phyloP scores from a whole-genome alignment of 495 filamentous ascomycete species.

The Hypomontagnella submonticulosa region DNA sequence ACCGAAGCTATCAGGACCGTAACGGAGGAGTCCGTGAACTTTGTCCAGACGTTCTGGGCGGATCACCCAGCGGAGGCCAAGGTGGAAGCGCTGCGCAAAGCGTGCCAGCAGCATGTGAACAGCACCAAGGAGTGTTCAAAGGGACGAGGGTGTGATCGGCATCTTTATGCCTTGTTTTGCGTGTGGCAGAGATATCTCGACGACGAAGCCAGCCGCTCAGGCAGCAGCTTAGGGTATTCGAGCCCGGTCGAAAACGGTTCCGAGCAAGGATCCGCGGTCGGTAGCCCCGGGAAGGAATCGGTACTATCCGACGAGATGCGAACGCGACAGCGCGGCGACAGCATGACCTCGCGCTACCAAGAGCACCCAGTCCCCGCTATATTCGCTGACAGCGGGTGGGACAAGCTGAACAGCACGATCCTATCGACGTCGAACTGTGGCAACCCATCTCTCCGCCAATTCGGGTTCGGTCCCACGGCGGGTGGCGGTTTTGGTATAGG shows the following conservation, averaged over 20 bases:
- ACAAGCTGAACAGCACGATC: constrained; percentile 93
- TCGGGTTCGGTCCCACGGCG: constrained; percentile 94
- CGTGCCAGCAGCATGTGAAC: constrained; percentile 81
- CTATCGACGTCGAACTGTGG: constrained; percentile 98
- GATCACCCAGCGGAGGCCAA: constrained; percentile 85
- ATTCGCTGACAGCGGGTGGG: constrained; percentile 92
- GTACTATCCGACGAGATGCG: constrained; percentile 50
- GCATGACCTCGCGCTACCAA: constrained; percentile 52
- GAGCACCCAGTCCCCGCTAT: constrained; percentile 72
- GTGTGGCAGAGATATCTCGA: constrained; percentile 93
- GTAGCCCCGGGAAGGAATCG: constrained; percentile 67
- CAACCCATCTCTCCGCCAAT: constrained; percentile 95
- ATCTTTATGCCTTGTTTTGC: constrained; percentile 93
- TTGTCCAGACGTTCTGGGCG: constrained; percentile 94
- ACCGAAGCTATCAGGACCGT: constrained; percentile 94
- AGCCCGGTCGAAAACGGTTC: constrained; percentile 65
- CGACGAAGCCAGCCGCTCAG: constrained; percentile 69
- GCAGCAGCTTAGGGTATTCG: constrained; percentile 65
- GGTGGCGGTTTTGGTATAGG: constrained; percentile 97
- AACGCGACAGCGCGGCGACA: constrained; percentile 51
- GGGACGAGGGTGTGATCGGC: constrained; percentile 90
- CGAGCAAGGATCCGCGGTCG: constrained; percentile 59
- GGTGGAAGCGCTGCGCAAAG: constrained; percentile 83
- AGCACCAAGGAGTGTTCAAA: constrained; percentile 90
- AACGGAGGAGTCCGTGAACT: constrained; percentile 81